phyloP scores from a whole-genome alignment of 129 eudicot species.

The Saposhnikovia divaricata region DNA sequence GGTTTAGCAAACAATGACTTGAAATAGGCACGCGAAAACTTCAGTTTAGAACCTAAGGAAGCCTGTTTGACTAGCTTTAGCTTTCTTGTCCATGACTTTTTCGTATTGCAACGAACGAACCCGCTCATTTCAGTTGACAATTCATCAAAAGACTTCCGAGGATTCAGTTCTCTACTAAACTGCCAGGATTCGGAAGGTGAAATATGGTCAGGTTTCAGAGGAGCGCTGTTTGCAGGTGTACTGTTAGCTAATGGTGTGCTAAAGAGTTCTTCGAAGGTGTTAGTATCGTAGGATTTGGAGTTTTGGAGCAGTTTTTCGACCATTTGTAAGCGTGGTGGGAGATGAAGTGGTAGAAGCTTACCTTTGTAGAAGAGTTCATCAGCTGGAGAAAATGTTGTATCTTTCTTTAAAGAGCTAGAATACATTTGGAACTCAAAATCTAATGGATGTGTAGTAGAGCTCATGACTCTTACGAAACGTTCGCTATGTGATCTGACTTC shows the following conservation, averaged over 20 bases:
- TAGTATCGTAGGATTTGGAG: constrained; percentile 18
- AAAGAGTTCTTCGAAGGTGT: constrained; percentile 35
- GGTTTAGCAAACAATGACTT: constrained; percentile 66
- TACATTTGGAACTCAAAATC: constrained; percentile 89
- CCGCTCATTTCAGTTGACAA: constrained; percentile 16
- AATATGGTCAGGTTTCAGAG: constrained; percentile 59
- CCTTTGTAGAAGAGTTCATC: constrained; percentile 93
- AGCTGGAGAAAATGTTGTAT: constrained; percentile 71
- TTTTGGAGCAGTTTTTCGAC: constrained; percentile 48
- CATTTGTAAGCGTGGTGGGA: constrained; percentile 68
- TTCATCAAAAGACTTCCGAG: constrained; percentile 45
- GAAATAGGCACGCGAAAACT: constrained; percentile 52
- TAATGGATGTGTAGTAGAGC: constrained; percentile 26
- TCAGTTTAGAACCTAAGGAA: constrained; percentile 48
- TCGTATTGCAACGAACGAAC: constrained; percentile 20
- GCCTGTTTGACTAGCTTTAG: constrained; percentile 50
- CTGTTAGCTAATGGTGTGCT: constrained; percentile 42
- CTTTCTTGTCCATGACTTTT: constrained; percentile 66
- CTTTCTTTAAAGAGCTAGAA: constrained; percentile 53
- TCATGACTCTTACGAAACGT: constrained; percentile 21
- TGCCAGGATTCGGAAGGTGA: constrained; percentile 65
- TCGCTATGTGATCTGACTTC: constrained; percentile 43
- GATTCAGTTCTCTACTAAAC: constrained; percentile 63
- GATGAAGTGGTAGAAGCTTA: constrained; percentile 87
- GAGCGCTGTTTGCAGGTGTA: constrained; percentile 40